Percentiles rank a stretch among this genome's conserved stretches.
Evolutionary conservation across 257 asterid genomes (phyloP).

Genomic region (Galeopsis tetrahit): DNA sequence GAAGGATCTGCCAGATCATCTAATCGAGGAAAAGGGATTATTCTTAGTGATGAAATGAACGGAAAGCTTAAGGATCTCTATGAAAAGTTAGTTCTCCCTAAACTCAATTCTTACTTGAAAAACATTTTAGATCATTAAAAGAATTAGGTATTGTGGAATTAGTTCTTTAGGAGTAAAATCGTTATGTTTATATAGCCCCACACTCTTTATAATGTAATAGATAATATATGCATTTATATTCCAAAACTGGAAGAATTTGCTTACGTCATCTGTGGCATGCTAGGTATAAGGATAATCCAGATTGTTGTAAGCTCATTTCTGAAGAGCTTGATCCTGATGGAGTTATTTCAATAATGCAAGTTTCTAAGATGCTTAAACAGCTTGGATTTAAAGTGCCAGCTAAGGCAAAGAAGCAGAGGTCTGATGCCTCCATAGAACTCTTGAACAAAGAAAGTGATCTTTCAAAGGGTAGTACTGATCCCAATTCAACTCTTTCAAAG

Average conservation of each 20-base stretch:
- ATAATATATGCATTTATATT: conserved; percentile 31
- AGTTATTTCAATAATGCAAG: conserved; percentile 53
- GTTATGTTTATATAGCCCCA: conserved; percentile 22
- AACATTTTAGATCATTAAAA: conserved; percentile 7
- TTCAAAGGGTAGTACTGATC: conserved; percentile 35
- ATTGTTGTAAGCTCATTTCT: conserved; percentile 66
- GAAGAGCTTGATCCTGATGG: conserved; percentile 66
- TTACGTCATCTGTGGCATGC: conserved; percentile 20
- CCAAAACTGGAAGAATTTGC: conserved; percentile 28
- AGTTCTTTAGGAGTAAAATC: conserved; percentile 13
- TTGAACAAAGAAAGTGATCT: conserved; percentile 35
- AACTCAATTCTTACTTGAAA: not conserved
- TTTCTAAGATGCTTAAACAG: conserved; percentile 57
- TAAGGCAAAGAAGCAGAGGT: conserved; percentile 46
- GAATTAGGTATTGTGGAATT: conserved; percentile 8
- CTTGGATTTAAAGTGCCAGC: conserved; percentile 60
- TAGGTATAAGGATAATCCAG: conserved; percentile 65
- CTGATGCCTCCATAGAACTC: conserved; percentile 38
- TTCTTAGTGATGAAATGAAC: conserved; percentile 52
- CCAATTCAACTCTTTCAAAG: conserved; percentile 36
- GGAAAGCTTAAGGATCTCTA: conserved; percentile 62
- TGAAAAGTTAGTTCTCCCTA: conserved; percentile 61
- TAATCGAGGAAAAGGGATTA: conserved; percentile 44
- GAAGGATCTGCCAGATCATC: conserved; percentile 44
- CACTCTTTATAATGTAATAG: conserved; percentile 2